These are phyloP conservation scores for Tetracentron sinense DNA, from an alignment of 164 flowering plant species.

Conservation along the genomic window DNA sequence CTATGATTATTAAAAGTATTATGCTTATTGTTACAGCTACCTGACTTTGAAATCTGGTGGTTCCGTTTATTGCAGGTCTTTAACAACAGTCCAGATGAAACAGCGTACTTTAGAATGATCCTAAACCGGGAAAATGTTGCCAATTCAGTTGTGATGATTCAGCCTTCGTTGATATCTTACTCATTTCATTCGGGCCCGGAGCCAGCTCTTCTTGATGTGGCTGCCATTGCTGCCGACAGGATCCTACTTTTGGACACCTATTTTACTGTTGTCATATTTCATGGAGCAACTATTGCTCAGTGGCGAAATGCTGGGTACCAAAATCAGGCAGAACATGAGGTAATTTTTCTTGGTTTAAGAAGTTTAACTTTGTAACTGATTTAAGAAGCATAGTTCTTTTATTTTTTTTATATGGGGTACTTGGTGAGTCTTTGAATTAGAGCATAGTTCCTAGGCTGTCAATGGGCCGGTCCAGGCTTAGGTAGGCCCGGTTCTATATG, in stretches of 20 bases:
- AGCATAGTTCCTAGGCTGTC: too few relatives aligned
- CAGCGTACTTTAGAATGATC: constrained; percentile 92
- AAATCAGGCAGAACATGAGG: constrained; percentile 81
- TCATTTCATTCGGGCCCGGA: constrained; percentile 80
- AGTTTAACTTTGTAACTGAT: not conserved
- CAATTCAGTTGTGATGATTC: constrained; percentile 96
- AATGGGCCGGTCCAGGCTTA: too few relatives aligned
- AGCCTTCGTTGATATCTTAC: constrained; percentile 91
- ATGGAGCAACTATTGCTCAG: constrained; percentile 84
- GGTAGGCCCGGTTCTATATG: too few relatives aligned
- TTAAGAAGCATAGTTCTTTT: not conserved
- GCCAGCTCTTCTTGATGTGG: constrained; percentile 90
- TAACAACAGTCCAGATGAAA: constrained; percentile 97
- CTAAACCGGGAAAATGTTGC: constrained; percentile 87
- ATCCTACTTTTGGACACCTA: constrained; percentile 86
- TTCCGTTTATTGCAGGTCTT: constrained; percentile 49
- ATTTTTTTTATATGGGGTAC: not conserved
- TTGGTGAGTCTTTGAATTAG: not conserved
- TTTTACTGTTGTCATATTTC: constrained; percentile 87
- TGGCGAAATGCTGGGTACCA: constrained; percentile 97
- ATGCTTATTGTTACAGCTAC: not conserved
- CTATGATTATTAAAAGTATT: not conserved
- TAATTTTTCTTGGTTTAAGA: constrained; percentile 18
- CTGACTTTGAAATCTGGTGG: constrained; percentile 1
- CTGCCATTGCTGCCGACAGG: constrained; percentile 85